These are phyloP conservation scores for Clarireedia homoeocarpa DNA, from an alignment of 2,329 filamentous ascomycete species.

Conservation along the genomic window DNA sequence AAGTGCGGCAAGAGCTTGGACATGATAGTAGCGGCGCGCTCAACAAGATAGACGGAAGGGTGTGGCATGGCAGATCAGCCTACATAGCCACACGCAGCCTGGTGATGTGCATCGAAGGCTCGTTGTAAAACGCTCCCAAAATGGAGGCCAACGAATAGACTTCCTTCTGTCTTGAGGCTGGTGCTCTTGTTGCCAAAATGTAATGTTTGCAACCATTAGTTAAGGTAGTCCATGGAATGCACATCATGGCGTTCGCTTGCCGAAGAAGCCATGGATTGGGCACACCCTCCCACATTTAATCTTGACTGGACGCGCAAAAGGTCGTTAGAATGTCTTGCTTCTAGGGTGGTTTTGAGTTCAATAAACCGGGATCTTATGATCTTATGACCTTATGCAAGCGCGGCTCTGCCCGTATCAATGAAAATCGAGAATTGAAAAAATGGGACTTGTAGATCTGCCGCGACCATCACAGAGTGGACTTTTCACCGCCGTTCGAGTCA, in stretches of 20 bases:
- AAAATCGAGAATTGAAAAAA: not conserved
- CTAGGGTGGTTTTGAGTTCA: not conserved
- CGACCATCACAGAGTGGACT: conserved; percentile 1
- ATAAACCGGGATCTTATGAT: conserved; percentile 1
- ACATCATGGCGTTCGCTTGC: not conserved
- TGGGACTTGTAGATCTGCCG: conserved; percentile 6
- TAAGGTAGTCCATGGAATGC: not conserved
- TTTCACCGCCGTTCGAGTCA: conserved; percentile 1
- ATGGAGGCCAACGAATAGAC: not conserved
- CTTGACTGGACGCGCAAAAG: not conserved
- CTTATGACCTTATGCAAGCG: conserved; percentile 11
- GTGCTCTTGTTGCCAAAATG: not conserved
- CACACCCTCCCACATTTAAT: not conserved
- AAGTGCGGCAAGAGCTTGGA: conserved; percentile 5
- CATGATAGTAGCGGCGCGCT: conserved; percentile 2
- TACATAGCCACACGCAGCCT: conserved; percentile 6
- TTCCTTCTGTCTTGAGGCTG: not conserved
- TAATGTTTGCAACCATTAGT: not conserved
- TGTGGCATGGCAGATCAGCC: not conserved
- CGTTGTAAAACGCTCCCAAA: not conserved
- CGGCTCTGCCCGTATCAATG: conserved; percentile 13
- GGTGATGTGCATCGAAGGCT: conserved; percentile 6
- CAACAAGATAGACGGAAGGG: not conserved
- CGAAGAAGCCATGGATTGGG: not conserved
- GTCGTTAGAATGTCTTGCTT: conserved; percentile 4